These are phyloP conservation scores for Botrytis paeoniae DNA, from an alignment of 2,329 filamentous ascomycete genomes.

Conservation along the genomic window DNA sequence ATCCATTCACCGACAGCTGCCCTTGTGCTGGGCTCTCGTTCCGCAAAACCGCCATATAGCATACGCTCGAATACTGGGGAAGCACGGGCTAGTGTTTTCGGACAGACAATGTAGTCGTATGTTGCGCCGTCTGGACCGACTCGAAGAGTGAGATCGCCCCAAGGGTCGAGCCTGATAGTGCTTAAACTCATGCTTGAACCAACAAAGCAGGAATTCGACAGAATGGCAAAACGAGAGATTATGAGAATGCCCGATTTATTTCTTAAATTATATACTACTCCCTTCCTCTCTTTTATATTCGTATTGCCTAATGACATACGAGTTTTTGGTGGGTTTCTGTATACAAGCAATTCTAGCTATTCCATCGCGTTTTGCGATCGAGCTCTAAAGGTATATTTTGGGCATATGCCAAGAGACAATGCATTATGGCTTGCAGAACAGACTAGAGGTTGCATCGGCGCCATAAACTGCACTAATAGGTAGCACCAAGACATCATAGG, in stretches of 20 bases:
- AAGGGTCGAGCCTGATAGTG: background rate
- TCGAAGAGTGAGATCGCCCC: background rate
- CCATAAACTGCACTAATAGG: background rate
- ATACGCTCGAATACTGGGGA: background rate
- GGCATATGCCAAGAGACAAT: background rate
- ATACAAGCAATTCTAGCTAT: background rate
- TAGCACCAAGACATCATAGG: background rate
- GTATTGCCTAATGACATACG: background rate
- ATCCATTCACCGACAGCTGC: background rate
- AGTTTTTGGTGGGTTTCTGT: background rate
- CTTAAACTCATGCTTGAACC: background rate
- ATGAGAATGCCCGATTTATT: background rate
- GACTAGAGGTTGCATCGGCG: background rate
- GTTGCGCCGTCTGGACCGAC: background rate
- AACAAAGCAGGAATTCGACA: background rate
- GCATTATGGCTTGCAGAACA: background rate
- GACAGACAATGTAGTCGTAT: background rate
- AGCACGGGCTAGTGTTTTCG: background rate
- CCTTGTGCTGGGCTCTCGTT: background rate
- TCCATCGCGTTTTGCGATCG: background rate
- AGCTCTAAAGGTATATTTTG: background rate
- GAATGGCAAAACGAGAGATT: background rate
- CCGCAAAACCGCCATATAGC: background rate
- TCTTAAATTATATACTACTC: background rate
- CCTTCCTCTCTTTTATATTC: background rate